phyloP scores from a whole-genome alignment of 192 early-diverging fungal species.

The Coemansia sp. region DNA sequence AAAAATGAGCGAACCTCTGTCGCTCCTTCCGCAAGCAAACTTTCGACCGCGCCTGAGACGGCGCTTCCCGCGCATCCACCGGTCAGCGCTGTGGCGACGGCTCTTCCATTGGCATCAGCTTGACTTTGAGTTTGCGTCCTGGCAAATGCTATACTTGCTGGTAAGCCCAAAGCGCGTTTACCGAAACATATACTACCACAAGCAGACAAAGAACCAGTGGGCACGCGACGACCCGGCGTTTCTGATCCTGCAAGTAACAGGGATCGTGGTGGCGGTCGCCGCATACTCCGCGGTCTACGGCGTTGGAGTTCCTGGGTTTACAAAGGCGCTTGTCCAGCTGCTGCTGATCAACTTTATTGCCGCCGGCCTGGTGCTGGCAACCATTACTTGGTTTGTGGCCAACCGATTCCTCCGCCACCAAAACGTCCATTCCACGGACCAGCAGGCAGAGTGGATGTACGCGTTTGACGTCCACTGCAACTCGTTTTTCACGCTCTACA shows the following conservation, averaged over 20 bases:
- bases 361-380: conserved; percentile 24
- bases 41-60: conserved; percentile 21
- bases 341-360: conserved; percentile 39
- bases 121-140: conserved; percentile 51
- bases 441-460: conserved; percentile 95
- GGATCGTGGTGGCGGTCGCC: conserved; percentile 44
- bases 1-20: conserved; percentile 33
- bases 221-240: conserved; percentile 97
- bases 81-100: conserved; percentile 51
- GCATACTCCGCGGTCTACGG: conserved; percentile 48
- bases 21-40: conserved; percentile 28
- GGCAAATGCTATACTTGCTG: conserved; percentile 55
- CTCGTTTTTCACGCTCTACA: conserved; percentile 88
- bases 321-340: conserved; percentile 40
- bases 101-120: conserved; percentile 47
- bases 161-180: conserved; percentile 61
- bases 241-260: conserved; percentile 70
- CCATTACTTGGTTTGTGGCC: conserved; percentile 58
- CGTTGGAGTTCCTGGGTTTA: conserved; percentile 33
- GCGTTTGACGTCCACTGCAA: conserved; percentile 98
- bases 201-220: conserved; percentile 99
- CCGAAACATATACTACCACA: conserved; percentile 95
- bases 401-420: conserved; percentile 83
- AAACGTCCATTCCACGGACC: conserved; percentile 77
- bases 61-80: conserved; percentile 42